A percentile compares a stretch with the other conserved stretches of the same genome.
These are phyloP conservation scores for Pseudogymnoascus sp. DNA, from an alignment of 2,329 filamentous ascomycete genomes.

Conservation along the genomic window DNA sequence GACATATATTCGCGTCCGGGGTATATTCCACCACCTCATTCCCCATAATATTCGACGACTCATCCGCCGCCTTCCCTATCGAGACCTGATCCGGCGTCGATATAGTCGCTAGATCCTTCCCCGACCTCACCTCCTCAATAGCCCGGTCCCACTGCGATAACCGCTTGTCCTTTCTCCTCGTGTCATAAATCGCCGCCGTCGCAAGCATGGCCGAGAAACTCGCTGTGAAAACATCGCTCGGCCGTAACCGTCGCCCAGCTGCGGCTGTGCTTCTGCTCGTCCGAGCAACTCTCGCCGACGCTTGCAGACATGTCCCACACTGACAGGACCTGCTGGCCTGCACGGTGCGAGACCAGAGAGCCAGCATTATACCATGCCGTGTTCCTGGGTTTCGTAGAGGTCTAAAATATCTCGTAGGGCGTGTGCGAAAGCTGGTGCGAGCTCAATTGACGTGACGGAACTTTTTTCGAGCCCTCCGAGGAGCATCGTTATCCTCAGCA, in stretches of 20 bases:
- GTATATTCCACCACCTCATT: constrained; percentile 1
- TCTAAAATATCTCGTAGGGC: background rate
- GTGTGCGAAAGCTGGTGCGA: background rate
- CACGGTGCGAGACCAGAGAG: constrained; percentile 59
- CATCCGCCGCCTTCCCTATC: constrained; percentile 10
- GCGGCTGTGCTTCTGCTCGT: constrained; percentile 43
- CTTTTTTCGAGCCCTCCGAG: background rate
- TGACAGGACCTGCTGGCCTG: constrained; percentile 53
- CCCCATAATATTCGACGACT: constrained; percentile 6
- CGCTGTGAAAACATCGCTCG: constrained; percentile 53
- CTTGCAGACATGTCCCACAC: constrained; percentile 53
- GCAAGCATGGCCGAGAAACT: constrained; percentile 62
- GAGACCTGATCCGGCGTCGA: background rate
- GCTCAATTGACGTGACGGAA: background rate
- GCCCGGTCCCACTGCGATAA: constrained; percentile 53
- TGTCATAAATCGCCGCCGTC: constrained; percentile 56
- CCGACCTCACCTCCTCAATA: constrained; percentile 44
- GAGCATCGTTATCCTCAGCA: background rate
- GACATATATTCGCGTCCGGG: constrained; percentile 4
- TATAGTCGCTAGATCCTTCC: constrained; percentile 9
- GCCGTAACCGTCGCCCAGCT: constrained; percentile 41
- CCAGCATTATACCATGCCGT: constrained; percentile 47
- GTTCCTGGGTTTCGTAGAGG: constrained; percentile 12
- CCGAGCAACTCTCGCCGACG: constrained; percentile 31
- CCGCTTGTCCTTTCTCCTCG: constrained; percentile 48